These are phyloP conservation scores for Suillus weaverae DNA, from an alignment of 768 basidiomycete species.

Conservation along the genomic window DNA sequence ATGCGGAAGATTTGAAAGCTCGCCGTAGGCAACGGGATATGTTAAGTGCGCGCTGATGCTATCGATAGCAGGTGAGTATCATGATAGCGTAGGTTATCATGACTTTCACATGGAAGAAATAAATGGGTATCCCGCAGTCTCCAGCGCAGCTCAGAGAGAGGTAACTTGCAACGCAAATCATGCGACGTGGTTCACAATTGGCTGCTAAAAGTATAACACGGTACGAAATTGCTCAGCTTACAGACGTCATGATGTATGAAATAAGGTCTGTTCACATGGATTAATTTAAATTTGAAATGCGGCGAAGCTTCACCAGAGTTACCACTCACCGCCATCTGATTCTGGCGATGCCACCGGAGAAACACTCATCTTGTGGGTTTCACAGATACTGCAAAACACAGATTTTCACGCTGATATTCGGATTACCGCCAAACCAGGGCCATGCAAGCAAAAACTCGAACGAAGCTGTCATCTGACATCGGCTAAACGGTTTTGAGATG, in stretches of 20 bases:
- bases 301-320: neutral
- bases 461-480: neutral
- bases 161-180: slow-evolving; percentile 1
- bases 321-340: slow-evolving; percentile 2
- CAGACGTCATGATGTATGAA: neutral
- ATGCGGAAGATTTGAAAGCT: slow-evolving; percentile 2
- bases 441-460: neutral
- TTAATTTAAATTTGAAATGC: neutral
- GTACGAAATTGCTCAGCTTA: neutral
- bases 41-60: neutral
- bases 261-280: neutral
- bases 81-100: neutral
- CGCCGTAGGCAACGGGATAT: neutral
- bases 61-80: neutral
- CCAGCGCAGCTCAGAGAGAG: neutral
- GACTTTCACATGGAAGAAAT: neutral
- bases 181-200: neutral
- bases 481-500: neutral
- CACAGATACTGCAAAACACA: neutral
- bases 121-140: neutral
- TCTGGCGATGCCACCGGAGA: neutral
- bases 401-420: neutral
- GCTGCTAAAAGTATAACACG: slow-evolving; percentile 2
- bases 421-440: neutral
- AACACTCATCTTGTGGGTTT: neutral